Percentiles rank a stretch among this genome's conserved stretches.
phyloP scores from a whole-genome alignment of 768 basidiomycete species.

The Pleurotus tuber-regium region DNA sequence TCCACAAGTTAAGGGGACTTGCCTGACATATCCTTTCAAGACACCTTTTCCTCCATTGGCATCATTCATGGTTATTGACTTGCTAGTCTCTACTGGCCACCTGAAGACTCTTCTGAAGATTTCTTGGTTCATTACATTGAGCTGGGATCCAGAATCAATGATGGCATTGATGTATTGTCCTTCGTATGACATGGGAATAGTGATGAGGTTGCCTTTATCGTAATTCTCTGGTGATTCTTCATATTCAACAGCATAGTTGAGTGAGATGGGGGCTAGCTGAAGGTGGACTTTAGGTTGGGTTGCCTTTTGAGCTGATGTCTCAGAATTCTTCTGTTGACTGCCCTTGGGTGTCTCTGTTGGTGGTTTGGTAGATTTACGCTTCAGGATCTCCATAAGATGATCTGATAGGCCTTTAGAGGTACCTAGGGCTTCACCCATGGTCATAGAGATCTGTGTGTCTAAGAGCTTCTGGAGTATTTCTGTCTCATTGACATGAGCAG shows the following conservation, averaged over 20 bases:
- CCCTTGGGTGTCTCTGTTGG: too few relatives aligned
- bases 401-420: slow-evolving; percentile 3
- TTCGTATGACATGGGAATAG: neutral
- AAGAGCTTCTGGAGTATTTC: slow-evolving; percentile 4
- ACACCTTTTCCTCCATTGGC: slow-evolving; percentile 19
- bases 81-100: slow-evolving; percentile 12
- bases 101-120: neutral
- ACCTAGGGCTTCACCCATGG: neutral
- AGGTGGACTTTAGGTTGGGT: too few relatives aligned
- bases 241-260: neutral
- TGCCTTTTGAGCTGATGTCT: too few relatives aligned
- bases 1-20: slow-evolving; percentile 18
- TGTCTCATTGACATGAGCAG: neutral
- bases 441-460: neutral
- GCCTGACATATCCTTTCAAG: slow-evolving; percentile 15
- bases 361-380: too few relatives aligned
- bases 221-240: neutral
- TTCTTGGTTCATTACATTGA: neutral
- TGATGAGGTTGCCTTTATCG: neutral
- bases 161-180: neutral
- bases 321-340: too few relatives aligned
- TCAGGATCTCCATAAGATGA: neutral
- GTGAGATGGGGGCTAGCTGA: too few relatives aligned
- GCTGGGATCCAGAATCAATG: neutral
- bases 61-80: slow-evolving; percentile 15